Evolutionary conservation across 805 yeast species (phyloP).

Genomic region (Yamadazyma paraphyllophila): DNA sequence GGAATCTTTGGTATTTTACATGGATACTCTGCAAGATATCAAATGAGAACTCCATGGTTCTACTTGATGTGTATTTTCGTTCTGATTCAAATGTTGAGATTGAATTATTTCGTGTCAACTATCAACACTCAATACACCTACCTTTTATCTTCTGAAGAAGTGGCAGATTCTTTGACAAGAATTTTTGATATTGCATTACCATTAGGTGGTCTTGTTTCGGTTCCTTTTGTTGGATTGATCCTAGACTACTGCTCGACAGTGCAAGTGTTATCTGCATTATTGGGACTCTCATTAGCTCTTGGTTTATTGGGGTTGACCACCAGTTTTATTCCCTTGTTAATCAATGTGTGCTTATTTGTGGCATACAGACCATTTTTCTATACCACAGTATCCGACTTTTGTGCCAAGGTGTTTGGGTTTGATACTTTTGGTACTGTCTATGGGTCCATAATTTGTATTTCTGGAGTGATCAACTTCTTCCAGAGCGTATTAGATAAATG

Average conservation of each 20-base stretch:
- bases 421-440: constrained; percentile 60
- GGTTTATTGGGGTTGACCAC: constrained; percentile 50
- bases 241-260: constrained; percentile 50
- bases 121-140: constrained; percentile 53
- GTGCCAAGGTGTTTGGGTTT: constrained; percentile 63
- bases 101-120: constrained; percentile 60
- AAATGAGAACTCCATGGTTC: constrained; percentile 54
- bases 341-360: constrained; percentile 49
- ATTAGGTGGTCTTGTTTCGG: constrained; percentile 52
- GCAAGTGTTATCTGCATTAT: constrained; percentile 38
- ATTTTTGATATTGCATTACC: constrained; percentile 55
- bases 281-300: constrained; percentile 41
- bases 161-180: constrained; percentile 42
- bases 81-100: constrained; percentile 56
- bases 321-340: constrained; percentile 38
- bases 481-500: constrained; percentile 47
- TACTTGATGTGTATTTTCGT: constrained; percentile 47
- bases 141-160: constrained; percentile 36
- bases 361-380: constrained; percentile 57
- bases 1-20: constrained; percentile 56
- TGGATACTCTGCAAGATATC: constrained; percentile 48
- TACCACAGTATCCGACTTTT: constrained; percentile 55
- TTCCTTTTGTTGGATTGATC: constrained; percentile 53
- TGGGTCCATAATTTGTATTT: constrained; percentile 53
- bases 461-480: constrained; percentile 50